Base-by-base conservation (phyloP, 805 yeast genomes). In the Wickerhamomyces pijperi region DNA sequence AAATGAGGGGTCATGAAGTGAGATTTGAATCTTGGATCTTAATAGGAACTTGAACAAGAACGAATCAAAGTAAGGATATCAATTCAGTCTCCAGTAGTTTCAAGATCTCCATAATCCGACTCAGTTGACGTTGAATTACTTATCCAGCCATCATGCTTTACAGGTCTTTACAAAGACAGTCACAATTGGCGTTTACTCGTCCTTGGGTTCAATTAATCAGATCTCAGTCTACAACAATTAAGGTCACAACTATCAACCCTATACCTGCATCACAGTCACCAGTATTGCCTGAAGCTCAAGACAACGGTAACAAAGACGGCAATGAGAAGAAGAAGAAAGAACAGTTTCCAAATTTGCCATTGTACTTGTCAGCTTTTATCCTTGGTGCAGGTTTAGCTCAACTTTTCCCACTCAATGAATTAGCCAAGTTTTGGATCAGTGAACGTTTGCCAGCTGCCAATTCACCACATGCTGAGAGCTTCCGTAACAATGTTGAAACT, bases 401-500 rank as follows among this genome's bases (percentile, higher is more conserved):
- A 31, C 51, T 49, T 34, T 51, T 63, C 21, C 60, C 65, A 5
- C 35, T 63, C 3, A 57, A 59, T 38, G 54, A 62, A 19, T 40
- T 61, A 21, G 55, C 61, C 28, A 56, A 58, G 28, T 40, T 49
- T 15, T n/a, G 45, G 2, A 43, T 54, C 20, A 43, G 47, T 32
- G 52, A 50, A 8, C 38, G 39, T 2, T 38, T 56, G 6, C 60
- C 52, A 15, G 43, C 42, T 13, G 46, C 46, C 7, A 51, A 52
- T 16, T 46, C 58, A 4, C 52, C 51, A 18, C 55, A 57, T 14
- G 58, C 60, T 3, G 38, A 42, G 4, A 46, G 49, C 4, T 65
- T 59, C 43, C 45, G 57, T 37, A 40, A 42, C 2, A 45, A 49
- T 11, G 40, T 84, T 37, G 76, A 72, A 44, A 55, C 58, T 19